Evolutionary conservation across 2,329 filamentous ascomycete species (phyloP).

Genomic region (Alternaria alternata): DNA sequence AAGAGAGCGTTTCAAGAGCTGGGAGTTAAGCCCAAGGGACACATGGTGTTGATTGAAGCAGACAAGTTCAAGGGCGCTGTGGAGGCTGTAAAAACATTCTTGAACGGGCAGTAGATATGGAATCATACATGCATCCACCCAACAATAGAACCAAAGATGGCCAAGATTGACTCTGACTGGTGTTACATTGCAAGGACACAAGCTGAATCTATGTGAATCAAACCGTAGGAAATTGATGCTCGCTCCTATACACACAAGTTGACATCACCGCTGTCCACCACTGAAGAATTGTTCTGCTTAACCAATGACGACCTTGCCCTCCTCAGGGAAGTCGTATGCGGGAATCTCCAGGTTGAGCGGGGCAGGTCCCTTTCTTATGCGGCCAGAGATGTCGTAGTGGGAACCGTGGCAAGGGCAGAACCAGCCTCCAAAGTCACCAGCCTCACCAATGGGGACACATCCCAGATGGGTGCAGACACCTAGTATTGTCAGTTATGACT

Average conservation of each 20-base stretch:
- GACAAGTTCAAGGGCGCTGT: constrained; percentile 78
- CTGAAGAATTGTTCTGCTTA: constrained; percentile 57
- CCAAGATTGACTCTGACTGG: constrained; percentile 40
- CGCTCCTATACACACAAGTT: constrained; percentile 47
- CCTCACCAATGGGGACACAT: constrained; percentile 98
- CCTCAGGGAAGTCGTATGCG: constrained; percentile 89
- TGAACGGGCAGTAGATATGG: constrained; percentile 55
- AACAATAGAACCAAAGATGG: neutral
- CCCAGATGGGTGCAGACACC: constrained; percentile 99
- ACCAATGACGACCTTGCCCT: constrained; percentile 89
- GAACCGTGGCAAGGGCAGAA: constrained; percentile 99
- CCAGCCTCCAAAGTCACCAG: constrained; percentile 97
- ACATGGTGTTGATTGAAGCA: constrained; percentile 86
- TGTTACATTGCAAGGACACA: constrained; percentile 50
- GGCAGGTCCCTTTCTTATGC: constrained; percentile 95
- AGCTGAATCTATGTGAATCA: constrained; percentile 43
- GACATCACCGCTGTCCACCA: constrained; percentile 10
- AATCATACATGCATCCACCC: neutral
- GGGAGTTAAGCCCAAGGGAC: constrained; percentile 84
- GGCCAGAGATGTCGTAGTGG: constrained; percentile 99
- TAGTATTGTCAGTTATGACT: constrained; percentile 51
- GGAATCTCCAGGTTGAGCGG: constrained; percentile 98
- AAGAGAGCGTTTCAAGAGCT: constrained; percentile 94
- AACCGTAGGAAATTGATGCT: constrained; percentile 45
- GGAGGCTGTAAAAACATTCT: constrained; percentile 76